Conservation (phyloP, 2,329 filamentous ascomycete genomes). For the Fusarium hostae region DNA sequence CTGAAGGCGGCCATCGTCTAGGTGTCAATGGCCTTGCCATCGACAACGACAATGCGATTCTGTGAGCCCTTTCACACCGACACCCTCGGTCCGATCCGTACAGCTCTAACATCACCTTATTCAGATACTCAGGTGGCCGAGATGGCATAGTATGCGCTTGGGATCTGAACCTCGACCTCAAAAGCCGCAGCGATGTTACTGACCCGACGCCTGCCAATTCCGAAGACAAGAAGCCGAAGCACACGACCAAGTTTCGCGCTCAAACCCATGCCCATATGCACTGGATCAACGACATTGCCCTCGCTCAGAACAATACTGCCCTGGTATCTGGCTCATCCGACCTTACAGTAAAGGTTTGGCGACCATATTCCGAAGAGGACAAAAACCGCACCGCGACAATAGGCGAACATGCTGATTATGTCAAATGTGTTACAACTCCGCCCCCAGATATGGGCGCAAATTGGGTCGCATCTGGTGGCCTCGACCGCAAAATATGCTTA, state of each 20-base stretch:
- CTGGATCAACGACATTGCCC: slow-evolving; percentile 93
- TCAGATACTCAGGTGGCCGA: slow-evolving; percentile 92
- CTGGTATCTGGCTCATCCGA: slow-evolving; percentile 94
- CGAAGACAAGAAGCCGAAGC: slow-evolving; percentile 50
- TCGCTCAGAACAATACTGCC: slow-evolving; percentile 80
- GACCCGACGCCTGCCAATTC: slow-evolving; percentile 46
- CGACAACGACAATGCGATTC: slow-evolving; percentile 82
- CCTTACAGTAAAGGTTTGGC: slow-evolving; percentile 91
- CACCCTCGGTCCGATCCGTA: slow-evolving; percentile 9
- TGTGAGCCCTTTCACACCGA: slow-evolving; percentile 68
- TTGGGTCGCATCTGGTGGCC: slow-evolving; percentile 93
- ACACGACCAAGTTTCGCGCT: slow-evolving; percentile 67
- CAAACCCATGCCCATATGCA: slow-evolving; percentile 84
- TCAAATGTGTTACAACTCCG: slow-evolving; percentile 90
- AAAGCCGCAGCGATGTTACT: slow-evolving; percentile 44
- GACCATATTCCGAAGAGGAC: slow-evolving; percentile 72
- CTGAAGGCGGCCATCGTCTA: slow-evolving; percentile 83
- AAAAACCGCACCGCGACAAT: slow-evolving; percentile 72
- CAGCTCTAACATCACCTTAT: slow-evolving; percentile 27
- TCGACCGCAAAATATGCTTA: slow-evolving; percentile 90
- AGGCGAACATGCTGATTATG: slow-evolving; percentile 94
- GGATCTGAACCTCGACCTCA: slow-evolving; percentile 82
- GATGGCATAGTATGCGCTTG: slow-evolving; percentile 97
- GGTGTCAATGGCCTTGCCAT: slow-evolving; percentile 95
- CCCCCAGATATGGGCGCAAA: slow-evolving; percentile 67